Evolutionary conservation across 768 basidiomycete genomes (phyloP).

Genomic region (Phylloporus arenicola): DNA sequence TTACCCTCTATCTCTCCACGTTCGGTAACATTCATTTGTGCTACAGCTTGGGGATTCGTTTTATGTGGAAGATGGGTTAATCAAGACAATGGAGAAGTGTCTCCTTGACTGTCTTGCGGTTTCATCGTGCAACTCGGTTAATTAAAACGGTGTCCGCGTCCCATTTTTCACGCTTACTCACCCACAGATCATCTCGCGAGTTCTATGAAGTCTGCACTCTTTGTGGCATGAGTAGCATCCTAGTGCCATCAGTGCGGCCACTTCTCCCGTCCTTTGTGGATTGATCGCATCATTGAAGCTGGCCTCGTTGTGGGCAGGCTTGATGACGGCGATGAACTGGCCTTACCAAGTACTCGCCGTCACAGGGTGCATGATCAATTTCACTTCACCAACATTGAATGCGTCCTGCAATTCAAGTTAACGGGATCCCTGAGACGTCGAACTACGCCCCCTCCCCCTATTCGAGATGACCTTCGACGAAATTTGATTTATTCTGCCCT

Average conservation of each 20-base stretch:
- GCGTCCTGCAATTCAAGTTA: slow-evolving; percentile 11
- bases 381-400: slow-evolving; percentile 9
- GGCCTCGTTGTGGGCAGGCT: slow-evolving; percentile 13
- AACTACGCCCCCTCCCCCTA: slow-evolving; percentile 9
- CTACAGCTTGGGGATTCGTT: neutral
- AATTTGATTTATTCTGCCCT: slow-evolving; percentile 37
- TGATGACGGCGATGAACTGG: slow-evolving; percentile 14
- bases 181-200: slow-evolving; percentile 12
- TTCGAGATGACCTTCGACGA: slow-evolving; percentile 6
- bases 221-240: slow-evolving; percentile 1
- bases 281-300: slow-evolving; percentile 5
- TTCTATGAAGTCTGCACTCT: slow-evolving; percentile 8
- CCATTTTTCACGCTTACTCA: neutral
- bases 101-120: neutral
- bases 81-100: neutral
- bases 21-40: neutral
- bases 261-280: neutral
- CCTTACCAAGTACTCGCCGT: neutral
- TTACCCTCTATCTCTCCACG: neutral
- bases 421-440: slow-evolving; percentile 38
- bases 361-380: neutral
- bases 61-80: neutral
- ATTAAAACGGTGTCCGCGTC: neutral
- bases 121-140: neutral
- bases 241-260: neutral